phyloP scores from a whole-genome alignment of 2,329 filamentous ascomycete species.

The Grosmannia clavigera region DNA sequence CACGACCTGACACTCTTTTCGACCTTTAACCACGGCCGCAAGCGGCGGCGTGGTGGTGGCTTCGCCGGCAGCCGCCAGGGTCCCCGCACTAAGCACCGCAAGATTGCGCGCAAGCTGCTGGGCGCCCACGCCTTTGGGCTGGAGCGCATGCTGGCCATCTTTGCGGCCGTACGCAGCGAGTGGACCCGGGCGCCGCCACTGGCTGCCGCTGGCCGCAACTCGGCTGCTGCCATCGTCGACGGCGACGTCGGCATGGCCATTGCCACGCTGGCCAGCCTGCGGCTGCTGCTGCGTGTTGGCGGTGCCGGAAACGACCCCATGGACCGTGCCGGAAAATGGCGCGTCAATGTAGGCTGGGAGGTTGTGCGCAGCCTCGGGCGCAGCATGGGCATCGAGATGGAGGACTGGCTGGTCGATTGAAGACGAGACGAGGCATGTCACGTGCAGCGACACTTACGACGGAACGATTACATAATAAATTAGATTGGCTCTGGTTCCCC shows the following conservation, averaged over 20 bases:
- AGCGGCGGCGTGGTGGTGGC: conserved; percentile 36
- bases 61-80: conserved; percentile 16
- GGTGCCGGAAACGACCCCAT: conserved; percentile 44
- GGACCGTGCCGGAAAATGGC: conserved; percentile 61
- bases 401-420: conserved; percentile 62
- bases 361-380: conserved; percentile 57
- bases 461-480: background rate
- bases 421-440: background rate
- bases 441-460: background rate
- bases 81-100: conserved; percentile 43
- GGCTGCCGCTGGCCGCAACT: conserved; percentile 9
- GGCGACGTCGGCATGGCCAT: conserved; percentile 51
- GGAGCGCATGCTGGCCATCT: conserved; percentile 68
- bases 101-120: conserved; percentile 65
- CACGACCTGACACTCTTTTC: conserved; percentile 67
- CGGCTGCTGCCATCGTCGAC: conserved; percentile 26
- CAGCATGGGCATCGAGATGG: conserved; percentile 64
- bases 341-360: conserved; percentile 70
- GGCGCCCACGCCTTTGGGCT: conserved; percentile 66
- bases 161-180: conserved; percentile 50
- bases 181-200: conserved; percentile 28
- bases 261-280: conserved; percentile 59
- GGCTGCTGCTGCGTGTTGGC: conserved; percentile 55
- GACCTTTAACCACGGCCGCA: conserved; percentile 46
- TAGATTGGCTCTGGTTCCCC: background rate